A percentile compares a stretch with the other conserved stretches of the same genome.
Conservation (phyloP, 768 basidiomycete genomes). For the Leucocoprinus leucothites region DNA sequence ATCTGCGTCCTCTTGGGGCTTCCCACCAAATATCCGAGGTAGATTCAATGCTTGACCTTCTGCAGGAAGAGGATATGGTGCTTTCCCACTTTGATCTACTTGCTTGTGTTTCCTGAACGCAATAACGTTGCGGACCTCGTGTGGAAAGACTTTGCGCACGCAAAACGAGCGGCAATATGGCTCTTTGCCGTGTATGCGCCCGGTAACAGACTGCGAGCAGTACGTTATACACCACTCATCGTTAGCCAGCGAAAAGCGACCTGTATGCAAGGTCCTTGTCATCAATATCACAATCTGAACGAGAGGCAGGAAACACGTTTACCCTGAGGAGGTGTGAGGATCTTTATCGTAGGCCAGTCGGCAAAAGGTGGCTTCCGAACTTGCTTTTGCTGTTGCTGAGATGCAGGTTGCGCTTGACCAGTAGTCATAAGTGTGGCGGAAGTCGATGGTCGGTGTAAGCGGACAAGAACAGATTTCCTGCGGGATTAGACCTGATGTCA, state of each 20-base stretch:
- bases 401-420: conserved; percentile 24
- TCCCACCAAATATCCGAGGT: conserved; percentile 44
- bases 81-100: conserved; percentile 41
- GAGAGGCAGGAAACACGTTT: conserved; percentile 9
- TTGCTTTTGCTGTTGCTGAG: conserved; percentile 29
- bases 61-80: conserved; percentile 58
- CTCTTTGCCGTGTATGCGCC: conserved; percentile 45
- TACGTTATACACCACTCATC: conserved; percentile 68
- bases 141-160: conserved; percentile 62
- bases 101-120: conserved; percentile 42
- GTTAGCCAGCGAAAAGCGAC: conserved; percentile 52
- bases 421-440: conserved; percentile 14
- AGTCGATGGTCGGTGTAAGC: conserved; percentile 7
- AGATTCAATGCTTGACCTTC: conserved; percentile 58
- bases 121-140: conserved; percentile 56
- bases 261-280: conserved; percentile 25
- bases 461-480: conserved; percentile 1
- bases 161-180: conserved; percentile 60
- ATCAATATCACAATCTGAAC: conserved; percentile 6
- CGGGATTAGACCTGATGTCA: neutral
- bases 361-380: conserved; percentile 37
- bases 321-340: conserved; percentile 52
- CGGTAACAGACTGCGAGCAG: conserved; percentile 54
- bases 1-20: conserved; percentile 30
- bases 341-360: conserved; percentile 52